Base-by-base conservation (phyloP, 441 rosid genomes). In the Jatropha podagrica region DNA sequence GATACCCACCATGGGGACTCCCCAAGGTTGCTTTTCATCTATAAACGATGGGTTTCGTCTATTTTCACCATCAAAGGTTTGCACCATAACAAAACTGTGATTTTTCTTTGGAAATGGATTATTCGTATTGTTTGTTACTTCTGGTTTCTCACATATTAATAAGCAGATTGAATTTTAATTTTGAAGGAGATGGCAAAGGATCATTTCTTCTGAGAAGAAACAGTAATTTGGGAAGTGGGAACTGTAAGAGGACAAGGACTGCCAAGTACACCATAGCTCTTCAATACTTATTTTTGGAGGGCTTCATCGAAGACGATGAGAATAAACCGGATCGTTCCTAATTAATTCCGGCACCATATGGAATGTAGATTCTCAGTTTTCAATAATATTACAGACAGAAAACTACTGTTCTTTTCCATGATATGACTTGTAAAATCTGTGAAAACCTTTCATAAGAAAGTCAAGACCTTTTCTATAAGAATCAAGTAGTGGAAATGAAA, bases 1-100 rank as follows among this genome's bases (percentile, higher is more conserved):
- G 95, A 92, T 82, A 88, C 89, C 0, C 91, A 88, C 73, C 87
- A 82, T 37, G 93, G 97, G 77, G 95, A 91, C 70, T 79, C 89
- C 4, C 88, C 96, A 27, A 85, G 95, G 84, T 80, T 79, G 81
- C 84, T 95, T 69, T 93, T 85, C 79, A 85, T 93, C 76, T 93
- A 91, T 69, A 95, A 87, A 74, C 87, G 90, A 84, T 95, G 99
- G 98, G 82, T 90, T 70, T 65, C 85, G 4, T 73, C 86, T 12
- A 83, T 90, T 73, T 88, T 87, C 81, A 87, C 87, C 2, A 65
- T 89, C 67, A 87, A 85, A 88, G 97, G 97, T 93, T 54, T 68
- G 83, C 51, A 49, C 65, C 56, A 7, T 0, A 42, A 1, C 5
- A n/a, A 15, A 11, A 20, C 59, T 13, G 52, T 40, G 44, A 55